Percentiles rank a stretch among this genome's conserved stretches.
Conservation (phyloP, 805 yeast genomes). For the Candida broadrunensis region DNA sequence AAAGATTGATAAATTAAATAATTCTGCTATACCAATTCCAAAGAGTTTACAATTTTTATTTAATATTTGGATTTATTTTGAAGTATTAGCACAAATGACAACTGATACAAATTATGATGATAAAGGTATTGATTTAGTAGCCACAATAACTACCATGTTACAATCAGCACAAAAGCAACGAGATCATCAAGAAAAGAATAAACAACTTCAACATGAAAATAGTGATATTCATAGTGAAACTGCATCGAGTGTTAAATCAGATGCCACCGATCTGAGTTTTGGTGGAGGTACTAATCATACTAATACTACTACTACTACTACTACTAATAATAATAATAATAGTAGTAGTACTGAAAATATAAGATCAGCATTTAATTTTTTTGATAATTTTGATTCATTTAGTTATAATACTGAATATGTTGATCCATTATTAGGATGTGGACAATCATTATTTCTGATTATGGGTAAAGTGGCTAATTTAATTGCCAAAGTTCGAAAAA, state of each 20-base stretch:
- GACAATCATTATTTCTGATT: slow-evolving; percentile 59
- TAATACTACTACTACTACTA: slow-evolving; percentile 23
- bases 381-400: slow-evolving; percentile 40
- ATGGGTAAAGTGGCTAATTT: slow-evolving; percentile 63
- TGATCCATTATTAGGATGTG: slow-evolving; percentile 68
- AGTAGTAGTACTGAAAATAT: neutral
- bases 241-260: neutral
- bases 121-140: slow-evolving; percentile 40
- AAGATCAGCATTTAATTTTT: slow-evolving; percentile 16
- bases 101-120: slow-evolving; percentile 46
- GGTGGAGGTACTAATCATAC: slow-evolving; percentile 17
- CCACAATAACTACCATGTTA: slow-evolving; percentile 34
- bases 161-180: slow-evolving; percentile 18
- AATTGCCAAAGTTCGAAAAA: slow-evolving; percentile 46
- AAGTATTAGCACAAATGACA: slow-evolving; percentile 65
- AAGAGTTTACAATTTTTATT: slow-evolving; percentile 49
- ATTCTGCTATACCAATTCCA: slow-evolving; percentile 24
- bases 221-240: slow-evolving; percentile 2
- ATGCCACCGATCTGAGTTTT: neutral
- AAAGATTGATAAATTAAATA: slow-evolving; percentile 4
- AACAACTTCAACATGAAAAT: slow-evolving; percentile 3
- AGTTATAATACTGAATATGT: slow-evolving; percentile 37
- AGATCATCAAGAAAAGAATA: slow-evolving; percentile 3
- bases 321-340: slow-evolving; percentile 7
- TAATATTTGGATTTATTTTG: slow-evolving; percentile 67